Percentiles rank a stretch among this genome's conserved stretches.
phyloP scores from a whole-genome alignment of 163 green algal species.

The Chlorella variabilis region DNA sequence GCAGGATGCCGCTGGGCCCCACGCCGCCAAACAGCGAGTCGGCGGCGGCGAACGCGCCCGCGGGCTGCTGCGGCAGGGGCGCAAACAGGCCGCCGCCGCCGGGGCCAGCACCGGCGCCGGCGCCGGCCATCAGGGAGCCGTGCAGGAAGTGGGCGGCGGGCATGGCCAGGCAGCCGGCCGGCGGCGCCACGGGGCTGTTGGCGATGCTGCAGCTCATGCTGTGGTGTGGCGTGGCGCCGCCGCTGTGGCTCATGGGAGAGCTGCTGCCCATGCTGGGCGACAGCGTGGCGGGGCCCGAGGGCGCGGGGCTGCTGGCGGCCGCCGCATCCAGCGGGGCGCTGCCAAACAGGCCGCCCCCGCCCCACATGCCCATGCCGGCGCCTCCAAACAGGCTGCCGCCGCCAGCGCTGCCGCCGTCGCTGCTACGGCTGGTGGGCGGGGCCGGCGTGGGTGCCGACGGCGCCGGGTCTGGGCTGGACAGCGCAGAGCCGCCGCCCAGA shows the following conservation, averaged over 20 bases:
- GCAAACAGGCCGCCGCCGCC: background rate
- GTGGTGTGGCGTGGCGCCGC: constrained; percentile 9
- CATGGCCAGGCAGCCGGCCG: background rate
- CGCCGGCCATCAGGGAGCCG: background rate
- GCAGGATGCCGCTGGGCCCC: background rate
- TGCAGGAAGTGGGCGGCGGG: background rate
- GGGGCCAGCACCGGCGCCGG: background rate
- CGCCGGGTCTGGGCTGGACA: too few relatives aligned
- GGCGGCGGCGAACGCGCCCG: too few relatives aligned
- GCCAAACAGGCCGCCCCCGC: background rate
- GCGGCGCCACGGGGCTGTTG: background rate
- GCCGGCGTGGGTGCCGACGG: too few relatives aligned
- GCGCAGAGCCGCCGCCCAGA: too few relatives aligned
- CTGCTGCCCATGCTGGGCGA: background rate
- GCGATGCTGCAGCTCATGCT: constrained; percentile 29
- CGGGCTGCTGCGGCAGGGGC: background rate
- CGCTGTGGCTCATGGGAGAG: constrained; percentile 9
- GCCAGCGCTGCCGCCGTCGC: too few relatives aligned
- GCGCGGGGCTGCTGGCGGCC: background rate
- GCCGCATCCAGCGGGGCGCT: background rate
- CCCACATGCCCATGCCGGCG: background rate
- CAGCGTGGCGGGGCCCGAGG: background rate
- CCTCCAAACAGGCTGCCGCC: background rate
- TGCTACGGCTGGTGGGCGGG: too few relatives aligned
- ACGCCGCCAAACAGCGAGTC: background rate